Evolutionary conservation across 1,139 yeast genomes (phyloP).

Genomic region (Pichia cactophila): DNA sequence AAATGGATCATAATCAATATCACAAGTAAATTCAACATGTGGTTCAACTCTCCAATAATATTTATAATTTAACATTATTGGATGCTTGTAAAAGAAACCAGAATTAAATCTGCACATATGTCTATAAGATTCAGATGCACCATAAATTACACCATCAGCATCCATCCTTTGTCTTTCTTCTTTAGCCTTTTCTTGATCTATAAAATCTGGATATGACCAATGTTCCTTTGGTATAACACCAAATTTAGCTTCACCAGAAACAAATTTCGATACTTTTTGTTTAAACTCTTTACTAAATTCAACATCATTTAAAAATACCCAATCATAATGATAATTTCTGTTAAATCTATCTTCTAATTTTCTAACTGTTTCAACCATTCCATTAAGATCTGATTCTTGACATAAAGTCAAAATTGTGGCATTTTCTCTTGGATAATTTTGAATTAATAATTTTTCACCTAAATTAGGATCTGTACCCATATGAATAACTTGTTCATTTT

Average conservation of each 20-base stretch:
- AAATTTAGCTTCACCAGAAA: slow-evolving; percentile 55
- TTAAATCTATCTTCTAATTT: slow-evolving; percentile 72
- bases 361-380: slow-evolving; percentile 51
- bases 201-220: slow-evolving; percentile 60
- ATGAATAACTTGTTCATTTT: neutral
- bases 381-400: slow-evolving; percentile 55
- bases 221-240: slow-evolving; percentile 56
- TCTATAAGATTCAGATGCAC: slow-evolving; percentile 56
- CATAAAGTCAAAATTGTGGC: slow-evolving; percentile 73
- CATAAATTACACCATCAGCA: slow-evolving; percentile 48
- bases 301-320: slow-evolving; percentile 69
- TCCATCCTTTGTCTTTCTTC: slow-evolving; percentile 41
- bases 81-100: slow-evolving; percentile 57
- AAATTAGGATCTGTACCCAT: slow-evolving; percentile 9
- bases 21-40: slow-evolving; percentile 53
- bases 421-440: slow-evolving; percentile 31
- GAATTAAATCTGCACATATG: slow-evolving; percentile 74
- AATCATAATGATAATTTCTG: slow-evolving; percentile 54
- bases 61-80: slow-evolving; percentile 45
- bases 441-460: slow-evolving; percentile 10
- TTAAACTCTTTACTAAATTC: slow-evolving; percentile 52
- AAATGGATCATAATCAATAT: slow-evolving; percentile 58
- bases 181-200: slow-evolving; percentile 51
- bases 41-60: slow-evolving; percentile 77
- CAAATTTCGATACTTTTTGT: slow-evolving; percentile 37